Base-by-base conservation (phyloP, 2,329 filamentous ascomycete genomes). In the Colletotrichum salicis region DNA sequence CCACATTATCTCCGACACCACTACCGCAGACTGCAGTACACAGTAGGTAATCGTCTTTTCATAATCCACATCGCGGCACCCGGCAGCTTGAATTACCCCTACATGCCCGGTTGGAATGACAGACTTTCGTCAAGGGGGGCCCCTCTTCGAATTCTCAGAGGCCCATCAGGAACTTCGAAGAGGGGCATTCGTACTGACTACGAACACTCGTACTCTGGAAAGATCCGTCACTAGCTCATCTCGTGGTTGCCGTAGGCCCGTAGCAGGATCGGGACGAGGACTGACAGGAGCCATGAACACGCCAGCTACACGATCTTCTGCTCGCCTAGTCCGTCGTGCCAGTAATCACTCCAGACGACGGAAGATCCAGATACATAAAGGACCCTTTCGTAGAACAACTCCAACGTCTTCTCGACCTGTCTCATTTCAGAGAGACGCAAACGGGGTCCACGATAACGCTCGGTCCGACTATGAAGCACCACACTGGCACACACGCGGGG, bases 1-100 rank as follows among this genome's bases (percentile, higher is more conserved):
- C 64, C 63, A 58, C 64, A 48, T 52, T 65, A 56, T 71, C 64
- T 62, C 57, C 64, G 65, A 60, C 55, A 56, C 54, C 19, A 45
- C 55, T 60, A 56, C 22, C 57, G 11, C 29, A 5, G 10, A 41
- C 37, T 41, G 37, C 37, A n/a, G 19, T n/a, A n/a, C n/a, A n/a
- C n/a, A n/a, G n/a, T n/a, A n/a, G n/a, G n/a, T 48, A 48, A 48
- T 22, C 41, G 41, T 19, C 41, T 48, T 22, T 48, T 35, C 24
- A n/a, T 22, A 19, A 19, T 54, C 59, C 54, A 58, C 11, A 57
- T 15, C 12, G 31, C 64, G 57, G 64, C 45, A 56, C 22, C 52
- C 45, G 41, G 64, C 41, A 45, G 8, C 13, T 48, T 45, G 8
- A 37, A 52, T 62, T 45, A 45, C 1, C 54, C 64, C 52, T 62